phyloP scores from a whole-genome alignment of 495 filamentous ascomycete genomes.

The Daldinia bambusicola region DNA sequence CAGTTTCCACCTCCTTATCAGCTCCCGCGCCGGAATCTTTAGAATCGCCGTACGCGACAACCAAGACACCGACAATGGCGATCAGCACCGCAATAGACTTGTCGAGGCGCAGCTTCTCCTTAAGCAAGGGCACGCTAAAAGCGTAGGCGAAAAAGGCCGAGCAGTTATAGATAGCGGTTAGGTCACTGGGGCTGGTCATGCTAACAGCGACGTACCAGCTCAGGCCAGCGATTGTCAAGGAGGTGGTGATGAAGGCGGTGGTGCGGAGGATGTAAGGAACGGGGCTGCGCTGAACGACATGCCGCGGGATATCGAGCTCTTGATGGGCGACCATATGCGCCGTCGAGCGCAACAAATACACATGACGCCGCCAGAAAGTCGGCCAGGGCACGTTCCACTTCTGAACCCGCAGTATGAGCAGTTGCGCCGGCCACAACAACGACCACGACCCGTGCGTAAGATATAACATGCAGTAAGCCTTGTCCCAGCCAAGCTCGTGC shows the following conservation, averaged over 20 bases:
- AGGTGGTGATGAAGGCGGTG: slow-evolving; percentile 82
- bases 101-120: slow-evolving; percentile 80
- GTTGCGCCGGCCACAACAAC: slow-evolving; percentile 85
- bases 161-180: slow-evolving; percentile 99
- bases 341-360: slow-evolving; percentile 76
- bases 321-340: slow-evolving; percentile 86
- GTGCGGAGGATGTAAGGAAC: slow-evolving; percentile 78
- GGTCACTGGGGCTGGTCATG: slow-evolving; percentile 87
- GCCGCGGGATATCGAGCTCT: slow-evolving; percentile 64
- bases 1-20: slow-evolving; percentile 53
- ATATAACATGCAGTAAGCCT: slow-evolving; percentile 98
- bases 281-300: slow-evolving; percentile 53
- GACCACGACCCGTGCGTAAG: slow-evolving; percentile 94
- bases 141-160: slow-evolving; percentile 98
- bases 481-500: slow-evolving; percentile 87
- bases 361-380: slow-evolving; percentile 87
- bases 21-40: slow-evolving; percentile 52
- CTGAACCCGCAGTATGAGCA: slow-evolving; percentile 79
- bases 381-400: slow-evolving; percentile 78
- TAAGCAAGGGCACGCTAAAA: slow-evolving; percentile 88
- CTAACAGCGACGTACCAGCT: slow-evolving; percentile 96
- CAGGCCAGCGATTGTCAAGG: slow-evolving; percentile 89
- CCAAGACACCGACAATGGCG: slow-evolving; percentile 86
- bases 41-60: slow-evolving; percentile 90
- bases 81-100: slow-evolving; percentile 86